These are phyloP conservation scores for Skeletonema potamos DNA, from an alignment of 108 stramenopile genomes.

Conservation along the genomic window DNA sequence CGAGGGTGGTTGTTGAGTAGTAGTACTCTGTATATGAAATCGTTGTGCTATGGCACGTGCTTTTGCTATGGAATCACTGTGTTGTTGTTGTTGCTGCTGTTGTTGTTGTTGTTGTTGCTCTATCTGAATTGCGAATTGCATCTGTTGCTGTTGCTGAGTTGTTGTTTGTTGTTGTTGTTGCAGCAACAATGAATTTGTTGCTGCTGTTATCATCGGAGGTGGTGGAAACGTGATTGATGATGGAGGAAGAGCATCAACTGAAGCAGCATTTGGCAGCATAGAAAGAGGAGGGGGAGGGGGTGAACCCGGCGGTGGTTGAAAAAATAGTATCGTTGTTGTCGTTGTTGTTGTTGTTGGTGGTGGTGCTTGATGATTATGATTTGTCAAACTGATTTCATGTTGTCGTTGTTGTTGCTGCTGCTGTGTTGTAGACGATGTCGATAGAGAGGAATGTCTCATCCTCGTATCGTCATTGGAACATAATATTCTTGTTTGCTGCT, in stretches of 20 bases:
- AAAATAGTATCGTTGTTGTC: no score
- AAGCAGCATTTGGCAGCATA: background rate
- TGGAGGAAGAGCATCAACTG: background rate
- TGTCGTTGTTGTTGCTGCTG: background rate
- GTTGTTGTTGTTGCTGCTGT: background rate
- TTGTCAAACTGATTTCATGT: background rate
- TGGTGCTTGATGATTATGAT: no score
- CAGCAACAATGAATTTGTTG: background rate
- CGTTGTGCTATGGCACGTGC: conserved; percentile 36
- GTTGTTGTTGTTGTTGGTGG: background rate
- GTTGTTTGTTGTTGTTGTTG: background rate
- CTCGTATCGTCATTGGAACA: background rate
- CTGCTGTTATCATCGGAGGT: background rate
- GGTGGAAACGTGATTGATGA: background rate
- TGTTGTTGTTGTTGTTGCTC: background rate
- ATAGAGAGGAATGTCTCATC: background rate
- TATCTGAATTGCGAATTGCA: background rate
- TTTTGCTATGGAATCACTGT: conserved; percentile 29
- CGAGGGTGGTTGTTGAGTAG: background rate
- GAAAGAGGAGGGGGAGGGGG: conserved; percentile 11
- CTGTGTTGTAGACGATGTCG: background rate
- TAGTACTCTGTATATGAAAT: conserved; percentile 27
- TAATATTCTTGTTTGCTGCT: background rate
- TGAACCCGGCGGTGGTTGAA: conserved; percentile 14
- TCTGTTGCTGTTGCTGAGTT: background rate